Base-by-base conservation (phyloP, 2,329 filamentous ascomycete genomes). In the Berkeleyomyces basicola region DNA sequence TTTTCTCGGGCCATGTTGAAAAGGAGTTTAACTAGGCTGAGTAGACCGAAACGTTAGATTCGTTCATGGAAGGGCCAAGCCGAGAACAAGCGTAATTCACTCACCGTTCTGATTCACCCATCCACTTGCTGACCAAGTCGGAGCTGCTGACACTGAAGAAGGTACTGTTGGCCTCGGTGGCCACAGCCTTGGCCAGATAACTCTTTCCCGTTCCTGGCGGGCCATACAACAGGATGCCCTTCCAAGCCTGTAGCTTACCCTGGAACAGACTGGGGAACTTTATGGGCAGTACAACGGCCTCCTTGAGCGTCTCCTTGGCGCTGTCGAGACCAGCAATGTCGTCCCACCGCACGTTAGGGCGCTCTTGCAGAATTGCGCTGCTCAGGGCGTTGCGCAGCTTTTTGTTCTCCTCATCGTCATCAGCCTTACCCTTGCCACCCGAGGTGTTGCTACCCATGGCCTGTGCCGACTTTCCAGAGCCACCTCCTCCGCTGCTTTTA, bases 131-230 rank as follows among this genome's bases (percentile, higher is more conserved):
- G 65, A 99, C 93, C 74, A 99, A 74, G 72, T 99, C 93, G 71
- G 90, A 95, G 79, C 89, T 95, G 75, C 89, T 95, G 67, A 99
- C 92, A 71, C 90, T 96, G 81, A 99, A 99, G 73, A 99, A 99
- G 3, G 93, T 97, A 74, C 91, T 96, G 74, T 99, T 97, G 64
- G 93, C 93, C 75, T 99, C 93, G 16, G 93, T 99, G 61, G 93
- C 93, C 59, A 99, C 92, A 2, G 93, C 93, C 74, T 97, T 99
- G 66, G 93, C 93, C 61, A 99, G 78, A 74, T 96, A 96, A 78
- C 88, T 93, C 79, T 99, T 99, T 77, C 93, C 93, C 4, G 93
- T 99, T 70, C 93, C 93, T 0, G 93, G 93, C 1, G 93, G 93
- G 0, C 93, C 93, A 71, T 97, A 99, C 23, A 99, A 79, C 72